Conservation (phyloP, 129 eudicot genomes). For the Sambucus nigra region DNA sequence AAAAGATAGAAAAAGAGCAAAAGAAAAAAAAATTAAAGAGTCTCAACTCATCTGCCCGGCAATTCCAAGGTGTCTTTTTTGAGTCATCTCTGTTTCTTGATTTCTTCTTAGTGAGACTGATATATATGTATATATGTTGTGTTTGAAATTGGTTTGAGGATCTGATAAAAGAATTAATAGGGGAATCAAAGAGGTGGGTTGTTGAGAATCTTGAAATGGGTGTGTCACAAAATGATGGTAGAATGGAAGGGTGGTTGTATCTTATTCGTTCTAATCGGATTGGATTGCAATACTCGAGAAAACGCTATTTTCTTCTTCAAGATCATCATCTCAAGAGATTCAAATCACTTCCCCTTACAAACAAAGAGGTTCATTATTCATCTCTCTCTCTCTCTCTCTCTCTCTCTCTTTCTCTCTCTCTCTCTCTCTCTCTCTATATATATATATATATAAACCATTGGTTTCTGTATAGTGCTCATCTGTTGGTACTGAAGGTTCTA, state of each 20-base stretch:
- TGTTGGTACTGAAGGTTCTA: neutral
- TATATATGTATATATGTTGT: neutral
- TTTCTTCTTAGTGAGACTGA: neutral
- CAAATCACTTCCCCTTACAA: conserved; percentile 38
- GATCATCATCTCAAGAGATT: conserved; percentile 43
- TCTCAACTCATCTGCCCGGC: neutral
- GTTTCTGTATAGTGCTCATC: neutral
- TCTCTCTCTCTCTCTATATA: neutral
- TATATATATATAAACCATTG: too few species aligned
- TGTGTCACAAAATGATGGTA: conserved; percentile 31
- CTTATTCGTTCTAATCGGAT: conserved; percentile 46
- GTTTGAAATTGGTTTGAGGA: neutral
- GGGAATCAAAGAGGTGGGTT: conserved; percentile 6
- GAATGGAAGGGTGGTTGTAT: conserved; percentile 73
- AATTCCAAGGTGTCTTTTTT: neutral
- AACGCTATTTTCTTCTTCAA: conserved; percentile 57
- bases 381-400: too few species aligned
- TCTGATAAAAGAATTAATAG: neutral
- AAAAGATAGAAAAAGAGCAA: neutral
- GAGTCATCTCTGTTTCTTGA: conserved; percentile 1
- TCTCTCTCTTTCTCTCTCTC: too few species aligned
- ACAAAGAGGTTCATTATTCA: conserved; percentile 32
- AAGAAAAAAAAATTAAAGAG: neutral
- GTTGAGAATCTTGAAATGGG: conserved; percentile 23
- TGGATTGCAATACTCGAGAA: conserved; percentile 52